phyloP scores from a whole-genome alignment of 2,329 filamentous ascomycete genomes.

The Cytospora leucostoma region DNA sequence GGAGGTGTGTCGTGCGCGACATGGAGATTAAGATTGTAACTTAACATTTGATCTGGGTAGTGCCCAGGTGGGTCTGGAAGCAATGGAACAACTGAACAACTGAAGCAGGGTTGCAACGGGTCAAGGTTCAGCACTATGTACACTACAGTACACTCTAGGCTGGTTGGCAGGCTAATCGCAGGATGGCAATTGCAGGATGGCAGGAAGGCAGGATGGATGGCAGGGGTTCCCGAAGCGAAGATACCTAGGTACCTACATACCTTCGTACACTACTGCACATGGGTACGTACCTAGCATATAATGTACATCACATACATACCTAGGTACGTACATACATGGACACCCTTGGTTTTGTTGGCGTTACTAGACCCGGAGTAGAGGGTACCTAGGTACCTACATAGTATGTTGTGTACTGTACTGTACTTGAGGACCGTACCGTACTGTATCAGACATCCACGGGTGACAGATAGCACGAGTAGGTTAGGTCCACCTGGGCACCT shows the following conservation, averaged over 20 bases:
- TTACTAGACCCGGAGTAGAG: conserved; percentile 6
- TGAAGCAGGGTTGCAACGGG: conserved; percentile 14
- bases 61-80: conserved; percentile 9
- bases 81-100: not conserved
- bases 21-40: conserved; percentile 25
- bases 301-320: not conserved
- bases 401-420: not conserved
- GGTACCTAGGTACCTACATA: too few species aligned
- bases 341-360: conserved; percentile 18
- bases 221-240: too few species aligned
- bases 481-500: not conserved
- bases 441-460: not conserved
- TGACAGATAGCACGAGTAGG: not conserved
- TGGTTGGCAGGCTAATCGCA: not conserved
- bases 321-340: conserved; percentile 13
- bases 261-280: too few species aligned
- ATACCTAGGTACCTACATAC: too few species aligned
- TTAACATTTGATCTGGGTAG: conserved; percentile 18
- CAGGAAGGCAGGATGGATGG: not conserved
- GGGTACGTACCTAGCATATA: too few species aligned
- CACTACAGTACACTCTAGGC: too few species aligned
- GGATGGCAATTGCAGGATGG: conserved; percentile 18
- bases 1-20: conserved; percentile 11
- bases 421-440: not conserved
- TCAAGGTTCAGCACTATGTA: too few species aligned